phyloP scores from a whole-genome alignment of 1,139 yeast genomes.

The Tardiomyces depauwii region DNA sequence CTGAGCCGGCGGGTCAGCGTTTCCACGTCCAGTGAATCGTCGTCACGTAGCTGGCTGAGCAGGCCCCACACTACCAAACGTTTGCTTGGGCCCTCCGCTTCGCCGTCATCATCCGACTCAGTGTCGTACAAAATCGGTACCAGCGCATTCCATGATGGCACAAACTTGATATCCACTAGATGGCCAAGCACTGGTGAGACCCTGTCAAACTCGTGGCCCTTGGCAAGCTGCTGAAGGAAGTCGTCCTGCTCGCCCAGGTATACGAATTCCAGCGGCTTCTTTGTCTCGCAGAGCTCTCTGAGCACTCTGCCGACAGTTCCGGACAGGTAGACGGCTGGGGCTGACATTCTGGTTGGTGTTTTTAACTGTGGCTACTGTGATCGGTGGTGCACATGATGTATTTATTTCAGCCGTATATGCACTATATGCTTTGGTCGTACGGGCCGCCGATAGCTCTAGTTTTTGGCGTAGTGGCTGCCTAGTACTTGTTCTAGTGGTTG shows the following conservation, averaged over 20 bases:
- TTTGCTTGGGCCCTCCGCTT: not conserved
- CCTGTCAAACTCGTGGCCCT: not conserved
- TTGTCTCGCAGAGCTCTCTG: not conserved
- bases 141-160: not conserved
- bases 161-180: not conserved
- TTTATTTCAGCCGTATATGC: not conserved
- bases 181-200: not conserved
- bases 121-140: not conserved
- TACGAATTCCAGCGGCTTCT: not conserved
- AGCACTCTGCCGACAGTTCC: not conserved
- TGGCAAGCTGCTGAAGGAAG: not conserved
- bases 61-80: not conserved
- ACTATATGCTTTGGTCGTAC: not conserved
- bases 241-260: not conserved
- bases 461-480: too few species aligned
- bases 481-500: too few species aligned
- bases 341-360: too few species aligned
- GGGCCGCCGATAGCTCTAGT: not conserved
- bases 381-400: not conserved
- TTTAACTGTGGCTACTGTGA: not conserved
- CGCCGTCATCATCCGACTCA: not conserved
- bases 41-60: not conserved
- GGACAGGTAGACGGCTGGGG: not conserved
- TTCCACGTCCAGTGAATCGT: not conserved
- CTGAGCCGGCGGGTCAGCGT: not conserved